These are phyloP conservation scores for Tinospora cordifolia DNA, from an alignment of 164 flowering plant species.

Conservation along the genomic window DNA sequence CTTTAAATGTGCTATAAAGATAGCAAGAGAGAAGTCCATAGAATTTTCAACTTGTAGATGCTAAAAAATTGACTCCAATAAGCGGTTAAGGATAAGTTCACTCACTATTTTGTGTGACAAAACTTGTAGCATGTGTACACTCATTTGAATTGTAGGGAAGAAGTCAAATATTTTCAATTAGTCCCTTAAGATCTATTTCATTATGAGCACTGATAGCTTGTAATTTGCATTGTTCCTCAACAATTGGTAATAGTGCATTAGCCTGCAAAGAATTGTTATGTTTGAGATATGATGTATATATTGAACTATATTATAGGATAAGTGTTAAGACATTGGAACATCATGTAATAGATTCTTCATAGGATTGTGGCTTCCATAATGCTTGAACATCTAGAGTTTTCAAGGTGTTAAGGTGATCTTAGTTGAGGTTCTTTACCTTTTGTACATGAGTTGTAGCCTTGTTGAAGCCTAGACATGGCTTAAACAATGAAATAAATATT, in stretches of 20 bases:
- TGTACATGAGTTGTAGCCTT: too few species aligned
- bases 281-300: neutral
- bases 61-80: conserved; percentile 32
- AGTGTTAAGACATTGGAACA: too few species aligned
- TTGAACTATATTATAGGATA: too few species aligned
- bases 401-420: too few species aligned
- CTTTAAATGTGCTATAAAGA: conserved; percentile 5
- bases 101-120: conserved; percentile 25
- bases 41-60: conserved; percentile 18
- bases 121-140: conserved; percentile 8
- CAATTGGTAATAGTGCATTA: conserved; percentile 14
- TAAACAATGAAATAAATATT: too few species aligned
- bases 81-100: conserved; percentile 32
- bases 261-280: conserved; percentile 23
- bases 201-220: conserved; percentile 15
- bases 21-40: conserved; percentile 9
- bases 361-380: too few species aligned
- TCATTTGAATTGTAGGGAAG: conserved; percentile 11
- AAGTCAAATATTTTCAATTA: conserved; percentile 6
- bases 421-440: too few species aligned
- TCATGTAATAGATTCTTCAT: too few species aligned
- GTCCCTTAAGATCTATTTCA: conserved; percentile 18
- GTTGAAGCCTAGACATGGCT: too few species aligned
- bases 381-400: too few species aligned
- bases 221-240: conserved; percentile 15